Evolutionary conservation across 1,284 basidiomycete genomes (phyloP), one percentile per base, ranked within the genome.

Genomic region (Ceratobasidium sp.): DNA sequence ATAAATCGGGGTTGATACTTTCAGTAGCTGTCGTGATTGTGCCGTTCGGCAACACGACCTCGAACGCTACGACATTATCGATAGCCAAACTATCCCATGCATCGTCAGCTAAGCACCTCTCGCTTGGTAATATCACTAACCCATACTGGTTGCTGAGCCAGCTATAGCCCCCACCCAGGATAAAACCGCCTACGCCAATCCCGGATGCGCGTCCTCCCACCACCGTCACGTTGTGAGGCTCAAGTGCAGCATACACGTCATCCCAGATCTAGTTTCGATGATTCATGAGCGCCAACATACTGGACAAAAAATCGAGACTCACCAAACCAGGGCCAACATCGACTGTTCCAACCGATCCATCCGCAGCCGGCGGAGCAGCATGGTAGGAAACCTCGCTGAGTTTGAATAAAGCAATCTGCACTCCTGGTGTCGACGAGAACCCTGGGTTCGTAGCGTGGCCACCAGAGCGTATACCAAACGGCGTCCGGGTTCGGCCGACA

Each of bases 101-200:
- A 16, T 30, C 3, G 38, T 66, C 23, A 30, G 23, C 27, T 35
- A 23, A 23, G 30, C 30, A 23, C 2, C 3, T 38, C 20, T 6
- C 35, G 23, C 23, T 10, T 35, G 14, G n/a, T 41, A 12, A 14
- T 4, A 18, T 1, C 23, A 33, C 46, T 20, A 48, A 50, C 59
- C 57, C 59, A 33, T 50, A 57, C 18, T 52, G 59, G 50, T 68
- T 68, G 27, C 60, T 68, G 52, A 77, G 35, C n/a, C 46, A 77
- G 30, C 66, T 54, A 84, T 20, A 81, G 87, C 90, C 90, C 84
- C 89, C 90, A 0, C 89, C 89, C 0, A 90, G 85, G 0, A 84
- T 87, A 65, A 88, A 87, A 0, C 89, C 89, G 16, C 87, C 88
- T 1, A 90, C 87, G 16, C 90, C 89, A 16, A 90, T 86, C 18